Evolutionary conservation across 2,329 filamentous ascomycete species (phyloP).

Genomic region (Thielaviopsis cerberus): DNA sequence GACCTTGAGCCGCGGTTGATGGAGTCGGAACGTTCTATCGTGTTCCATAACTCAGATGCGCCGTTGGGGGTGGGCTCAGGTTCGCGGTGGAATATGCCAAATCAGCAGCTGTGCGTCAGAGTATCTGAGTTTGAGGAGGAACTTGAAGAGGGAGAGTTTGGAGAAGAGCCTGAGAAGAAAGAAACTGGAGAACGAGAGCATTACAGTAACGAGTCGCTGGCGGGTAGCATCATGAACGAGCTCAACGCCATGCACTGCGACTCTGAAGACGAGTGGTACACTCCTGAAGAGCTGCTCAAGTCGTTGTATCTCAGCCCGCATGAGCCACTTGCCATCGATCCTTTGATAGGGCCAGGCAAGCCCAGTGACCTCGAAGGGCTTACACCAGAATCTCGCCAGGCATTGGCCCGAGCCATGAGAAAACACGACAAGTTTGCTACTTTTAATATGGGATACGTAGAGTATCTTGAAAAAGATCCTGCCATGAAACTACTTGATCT

Average conservation of each 20-base stretch:
- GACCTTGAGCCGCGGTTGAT: not conserved
- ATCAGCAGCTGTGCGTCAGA: not conserved
- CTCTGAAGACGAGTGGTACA: not conserved
- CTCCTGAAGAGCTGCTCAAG: not conserved
- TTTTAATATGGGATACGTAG: not conserved
- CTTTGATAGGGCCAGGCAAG: not conserved
- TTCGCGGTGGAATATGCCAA: not conserved
- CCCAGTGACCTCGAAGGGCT: not conserved
- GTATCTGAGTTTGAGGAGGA: not conserved
- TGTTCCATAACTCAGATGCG: not conserved
- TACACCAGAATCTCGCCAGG: not conserved
- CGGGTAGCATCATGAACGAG: not conserved
- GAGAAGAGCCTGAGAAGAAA: not conserved
- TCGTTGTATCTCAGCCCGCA: not conserved
- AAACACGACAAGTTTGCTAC: not conserved
- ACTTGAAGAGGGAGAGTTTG: no score
- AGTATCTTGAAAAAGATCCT: not conserved
- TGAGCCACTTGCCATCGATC: not conserved
- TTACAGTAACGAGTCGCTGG: not conserved
- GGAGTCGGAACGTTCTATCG: not conserved
- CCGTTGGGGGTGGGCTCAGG: not conserved
- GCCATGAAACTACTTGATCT: not conserved
- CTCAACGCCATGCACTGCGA: not conserved
- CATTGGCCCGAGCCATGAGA: not conserved
- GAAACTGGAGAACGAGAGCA: not conserved